Percentiles rank a stretch among this genome's conserved stretches.
These are phyloP conservation scores for Zygosaccharomyces siamensis DNA, from an alignment of 805 yeast genomes.

Conservation along the genomic window DNA sequence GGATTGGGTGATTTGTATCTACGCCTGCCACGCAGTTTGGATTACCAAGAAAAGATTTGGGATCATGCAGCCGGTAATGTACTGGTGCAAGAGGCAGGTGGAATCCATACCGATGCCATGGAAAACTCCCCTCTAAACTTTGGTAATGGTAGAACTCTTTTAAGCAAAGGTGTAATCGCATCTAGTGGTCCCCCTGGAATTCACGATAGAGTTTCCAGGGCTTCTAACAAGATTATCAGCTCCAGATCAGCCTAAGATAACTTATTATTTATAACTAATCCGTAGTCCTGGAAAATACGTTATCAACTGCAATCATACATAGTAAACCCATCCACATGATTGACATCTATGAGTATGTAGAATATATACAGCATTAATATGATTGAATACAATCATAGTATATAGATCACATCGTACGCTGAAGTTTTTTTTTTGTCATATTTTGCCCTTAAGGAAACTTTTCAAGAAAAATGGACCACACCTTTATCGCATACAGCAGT, in stretches of 20 bases:
- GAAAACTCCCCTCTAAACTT: conserved; percentile 71
- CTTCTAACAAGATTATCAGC: conserved; percentile 23
- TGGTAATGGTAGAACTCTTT: conserved; percentile 75
- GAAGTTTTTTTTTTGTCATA: neutral
- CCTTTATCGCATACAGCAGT: neutral
- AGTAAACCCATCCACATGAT: too few species aligned
- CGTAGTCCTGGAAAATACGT: too few species aligned
- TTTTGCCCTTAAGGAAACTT: conserved; percentile 4
- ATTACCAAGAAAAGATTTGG: conserved; percentile 93
- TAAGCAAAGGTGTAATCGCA: conserved; percentile 91
- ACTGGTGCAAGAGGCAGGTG: conserved; percentile 85
- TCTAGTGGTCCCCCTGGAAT: conserved; percentile 39
- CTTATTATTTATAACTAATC: too few species aligned
- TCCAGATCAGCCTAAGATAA: conserved; percentile 12
- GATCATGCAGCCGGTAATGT: conserved; percentile 97
- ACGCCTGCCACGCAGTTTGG: conserved; percentile 72
- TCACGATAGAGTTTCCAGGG: conserved; percentile 25
- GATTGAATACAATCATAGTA: neutral
- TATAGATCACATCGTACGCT: neutral
- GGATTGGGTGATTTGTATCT: conserved; percentile 92
- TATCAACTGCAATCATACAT: too few species aligned
- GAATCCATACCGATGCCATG: conserved; percentile 75
- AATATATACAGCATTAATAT: too few species aligned
- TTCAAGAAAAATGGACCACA: neutral
- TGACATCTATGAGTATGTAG: too few species aligned